Evolutionary conservation across 345 rosid genomes (phyloP), one percentile per base, ranked within the genome.

Genomic region (Eucalyptus lansdowneana): DNA sequence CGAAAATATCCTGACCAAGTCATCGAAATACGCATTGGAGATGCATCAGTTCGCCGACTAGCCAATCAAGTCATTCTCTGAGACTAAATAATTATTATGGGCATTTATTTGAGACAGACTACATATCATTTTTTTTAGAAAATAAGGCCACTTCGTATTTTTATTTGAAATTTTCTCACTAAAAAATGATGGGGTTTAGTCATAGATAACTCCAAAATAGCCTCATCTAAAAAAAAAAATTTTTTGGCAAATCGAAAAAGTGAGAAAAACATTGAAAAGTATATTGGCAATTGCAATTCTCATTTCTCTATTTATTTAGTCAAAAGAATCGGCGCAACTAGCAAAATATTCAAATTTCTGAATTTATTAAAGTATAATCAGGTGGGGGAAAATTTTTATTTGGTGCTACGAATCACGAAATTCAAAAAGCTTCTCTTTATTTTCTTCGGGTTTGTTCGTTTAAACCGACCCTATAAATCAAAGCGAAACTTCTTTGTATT

Each of bases 101-200:
- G 0, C 2, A 3, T 53, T 53, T 53, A 53, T 7, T 53, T 19
- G 2, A 53, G 2, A 53, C 4, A 53, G 2, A 53, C 24, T 53
- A 4, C 10, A 8, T 2, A 19, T 19, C 24, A 17, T 19, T 0
- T 53, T 0, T 53, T 53, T 53, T 0, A 53, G 58, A 53, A 19
- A 19, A 53, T 0, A 2, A 19, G 1, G 4, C 0, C 5, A 19
- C 1, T 53, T 53, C 1, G 8, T 0, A 4, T 19, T 0, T 19
- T 19, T 19, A 53, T 53, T 53, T 21, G 2, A 53, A 53, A 53
- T 8, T 21, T 53, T 21, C 2, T 4, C 25, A 8, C 1, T 19
- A 51, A 53, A 53, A 62, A 14, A 65, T 7, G 17, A 14, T 8
- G 7, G 37, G 19, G n/a, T 65, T 65, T 14, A n/a, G 21, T n/a